Evolutionary conservation across 805 yeast species (phyloP).

Genomic region (Saccharomyces mikatae): DNA sequence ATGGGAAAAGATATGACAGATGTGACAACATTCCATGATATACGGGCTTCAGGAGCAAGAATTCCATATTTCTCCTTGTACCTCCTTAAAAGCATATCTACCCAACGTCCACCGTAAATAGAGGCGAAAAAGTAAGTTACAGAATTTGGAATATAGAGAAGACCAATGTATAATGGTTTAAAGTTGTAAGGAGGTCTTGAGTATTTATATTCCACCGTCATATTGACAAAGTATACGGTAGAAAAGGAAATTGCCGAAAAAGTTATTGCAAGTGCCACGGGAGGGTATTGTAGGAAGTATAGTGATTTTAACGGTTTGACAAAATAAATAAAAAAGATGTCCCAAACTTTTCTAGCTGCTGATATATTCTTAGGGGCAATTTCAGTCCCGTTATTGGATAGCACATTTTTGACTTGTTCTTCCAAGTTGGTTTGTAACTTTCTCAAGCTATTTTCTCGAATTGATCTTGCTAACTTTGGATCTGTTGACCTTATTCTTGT

Average conservation of each 20-base stretch:
- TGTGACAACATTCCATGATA: slow-evolving; percentile 62
- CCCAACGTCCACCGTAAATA: slow-evolving; percentile 74
- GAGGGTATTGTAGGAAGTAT: slow-evolving; percentile 58
- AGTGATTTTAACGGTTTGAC: slow-evolving; percentile 57
- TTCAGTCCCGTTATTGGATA: slow-evolving; percentile 7
- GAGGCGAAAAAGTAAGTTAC: slow-evolving; percentile 69
- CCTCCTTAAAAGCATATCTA: slow-evolving; percentile 50
- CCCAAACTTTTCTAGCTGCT: slow-evolving; percentile 12
- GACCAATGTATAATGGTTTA: slow-evolving; percentile 56
- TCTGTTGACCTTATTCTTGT: slow-evolving; percentile 16
- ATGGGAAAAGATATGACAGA: slow-evolving; percentile 59
- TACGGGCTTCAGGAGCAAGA: slow-evolving; percentile 66
- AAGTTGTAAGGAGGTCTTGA: slow-evolving; percentile 63
- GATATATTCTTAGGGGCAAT: slow-evolving; percentile 12
- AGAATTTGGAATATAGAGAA: slow-evolving; percentile 77
- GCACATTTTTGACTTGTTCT: slow-evolving; percentile 13
- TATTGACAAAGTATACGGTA: slow-evolving; percentile 62
- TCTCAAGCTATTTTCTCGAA: slow-evolving; percentile 19
- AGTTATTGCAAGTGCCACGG: slow-evolving; percentile 56
- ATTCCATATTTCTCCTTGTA: slow-evolving; percentile 55
- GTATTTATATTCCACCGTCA: slow-evolving; percentile 60
- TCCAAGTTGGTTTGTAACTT: slow-evolving; percentile 21
- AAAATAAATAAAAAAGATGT: slow-evolving; percentile 39
- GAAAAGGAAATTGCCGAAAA: slow-evolving; percentile 70
- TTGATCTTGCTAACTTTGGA: slow-evolving; percentile 10